phyloP scores from a whole-genome alignment of 495 filamentous ascomycete genomes.

The Penicillium psychrofluorescens region DNA sequence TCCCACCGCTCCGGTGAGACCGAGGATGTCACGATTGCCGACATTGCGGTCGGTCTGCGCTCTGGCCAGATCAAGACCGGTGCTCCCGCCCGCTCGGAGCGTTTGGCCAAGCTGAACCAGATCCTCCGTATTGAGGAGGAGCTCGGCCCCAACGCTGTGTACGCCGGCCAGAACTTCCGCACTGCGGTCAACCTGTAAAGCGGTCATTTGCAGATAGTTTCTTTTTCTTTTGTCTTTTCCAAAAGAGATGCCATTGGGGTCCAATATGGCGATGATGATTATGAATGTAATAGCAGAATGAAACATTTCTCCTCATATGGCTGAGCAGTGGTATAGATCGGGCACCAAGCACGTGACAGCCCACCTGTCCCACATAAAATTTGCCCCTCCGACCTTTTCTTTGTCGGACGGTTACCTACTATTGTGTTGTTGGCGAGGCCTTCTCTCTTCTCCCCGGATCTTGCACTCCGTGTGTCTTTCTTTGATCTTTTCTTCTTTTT shows the following conservation, averaged over 20 bases:
- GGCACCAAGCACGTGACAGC: slow-evolving; percentile 15
- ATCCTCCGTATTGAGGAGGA: slow-evolving; percentile 99
- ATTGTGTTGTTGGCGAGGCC: slow-evolving; percentile 8
- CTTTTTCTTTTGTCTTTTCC: neutral
- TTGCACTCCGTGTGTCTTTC: neutral
- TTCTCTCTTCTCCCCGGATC: neutral
- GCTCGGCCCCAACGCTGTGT: slow-evolving; percentile 84
- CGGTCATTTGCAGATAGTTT: slow-evolving; percentile 7
- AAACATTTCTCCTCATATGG: slow-evolving; percentile 1
- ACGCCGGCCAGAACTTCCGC: slow-evolving; percentile 87
- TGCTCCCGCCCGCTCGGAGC: slow-evolving; percentile 91
- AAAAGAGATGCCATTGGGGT: slow-evolving; percentile 11
- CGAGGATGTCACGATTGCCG: slow-evolving; percentile 97
- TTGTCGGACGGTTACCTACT: slow-evolving; percentile 10
- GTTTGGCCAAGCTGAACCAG: slow-evolving; percentile 99
- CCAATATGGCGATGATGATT: slow-evolving; percentile 14
- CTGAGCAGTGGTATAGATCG: neutral
- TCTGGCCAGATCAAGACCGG: slow-evolving; percentile 99
- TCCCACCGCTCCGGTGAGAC: slow-evolving; percentile 99
- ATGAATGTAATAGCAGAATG: slow-evolving; percentile 27
- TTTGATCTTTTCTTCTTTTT: slow-evolving; percentile 6
- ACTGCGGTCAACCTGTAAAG: slow-evolving; percentile 78
- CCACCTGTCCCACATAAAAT: slow-evolving; percentile 30
- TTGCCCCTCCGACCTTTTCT: slow-evolving; percentile 21
- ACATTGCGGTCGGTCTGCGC: slow-evolving; percentile 93